A percentile compares a stretch with the other conserved stretches of the same genome.
Conservation (phyloP, 2,329 filamentous ascomycete genomes). For the Escovopsis sp. region DNA sequence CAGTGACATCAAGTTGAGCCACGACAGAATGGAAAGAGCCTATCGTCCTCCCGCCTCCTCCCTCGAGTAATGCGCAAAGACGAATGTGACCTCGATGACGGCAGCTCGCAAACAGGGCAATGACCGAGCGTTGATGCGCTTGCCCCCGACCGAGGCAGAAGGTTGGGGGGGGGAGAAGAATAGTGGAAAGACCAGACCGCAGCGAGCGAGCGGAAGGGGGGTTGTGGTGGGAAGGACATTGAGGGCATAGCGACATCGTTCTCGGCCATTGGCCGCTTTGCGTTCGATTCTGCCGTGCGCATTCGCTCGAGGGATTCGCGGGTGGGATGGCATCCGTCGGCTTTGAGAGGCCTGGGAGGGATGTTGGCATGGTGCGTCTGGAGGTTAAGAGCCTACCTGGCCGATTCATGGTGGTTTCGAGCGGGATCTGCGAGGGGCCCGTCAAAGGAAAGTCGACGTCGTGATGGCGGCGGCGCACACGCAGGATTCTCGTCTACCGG, state of each 20-base stretch:
- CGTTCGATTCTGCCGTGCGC: not conserved
- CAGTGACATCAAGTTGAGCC: not conserved
- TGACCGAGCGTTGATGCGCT: not conserved
- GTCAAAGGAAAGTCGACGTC: no score
- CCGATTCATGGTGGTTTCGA: slow-evolving; percentile 44
- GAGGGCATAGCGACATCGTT: no score
- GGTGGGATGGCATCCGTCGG: not conserved
- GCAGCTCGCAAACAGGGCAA: slow-evolving; percentile 3
- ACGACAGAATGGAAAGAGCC: not conserved
- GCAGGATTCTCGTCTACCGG: no score
- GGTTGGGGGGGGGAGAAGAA: not conserved
- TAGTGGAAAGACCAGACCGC: no score
- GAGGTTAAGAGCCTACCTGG: slow-evolving; percentile 38
- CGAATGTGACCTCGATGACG: not conserved
- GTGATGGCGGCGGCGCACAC: no score
- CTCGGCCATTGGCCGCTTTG: not conserved
- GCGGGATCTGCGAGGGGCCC: no score
- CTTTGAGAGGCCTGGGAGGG: slow-evolving; percentile 4
- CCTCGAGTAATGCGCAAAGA: not conserved
- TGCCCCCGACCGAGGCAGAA: not conserved
- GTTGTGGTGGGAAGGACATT: no score
- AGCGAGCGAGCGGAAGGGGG: no score
- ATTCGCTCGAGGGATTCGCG: slow-evolving; percentile 3
- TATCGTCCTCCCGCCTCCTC: not conserved
- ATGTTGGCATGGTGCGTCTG: slow-evolving; percentile 1